phyloP scores from a whole-genome alignment of 306 rosid genomes.

The Citrullus colocynthis region DNA sequence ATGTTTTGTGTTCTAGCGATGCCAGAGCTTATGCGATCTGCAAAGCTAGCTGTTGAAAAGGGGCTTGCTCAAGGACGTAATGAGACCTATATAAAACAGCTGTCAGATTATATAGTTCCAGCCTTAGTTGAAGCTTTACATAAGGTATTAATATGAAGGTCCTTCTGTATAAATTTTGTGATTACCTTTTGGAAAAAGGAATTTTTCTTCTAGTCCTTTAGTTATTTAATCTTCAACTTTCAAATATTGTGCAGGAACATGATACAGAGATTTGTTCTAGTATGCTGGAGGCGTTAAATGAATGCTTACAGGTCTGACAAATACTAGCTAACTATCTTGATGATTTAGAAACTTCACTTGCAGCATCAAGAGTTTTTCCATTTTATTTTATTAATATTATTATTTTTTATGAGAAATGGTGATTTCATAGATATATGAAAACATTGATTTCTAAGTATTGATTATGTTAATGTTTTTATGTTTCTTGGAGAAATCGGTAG shows the following conservation, averaged over 20 bases:
- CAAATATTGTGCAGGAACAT: slow-evolving; percentile 58
- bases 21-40: slow-evolving; percentile 88
- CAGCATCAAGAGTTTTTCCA: neutral
- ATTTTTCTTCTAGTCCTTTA: neutral
- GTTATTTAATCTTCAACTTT: neutral
- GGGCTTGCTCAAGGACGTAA: slow-evolving; percentile 88
- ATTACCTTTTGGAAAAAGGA: neutral
- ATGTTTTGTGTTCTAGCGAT: slow-evolving; percentile 38
- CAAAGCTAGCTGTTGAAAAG: slow-evolving; percentile 85
- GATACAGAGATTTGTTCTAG: slow-evolving; percentile 90
- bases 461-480: neutral
- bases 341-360: neutral
- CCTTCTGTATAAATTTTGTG: neutral
- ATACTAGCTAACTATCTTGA: neutral
- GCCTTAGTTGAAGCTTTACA: slow-evolving; percentile 92
- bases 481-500: slow-evolving; percentile 1
- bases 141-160: slow-evolving; percentile 31
- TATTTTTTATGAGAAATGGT: neutral
- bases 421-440: neutral
- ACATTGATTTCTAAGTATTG: neutral
- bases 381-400: neutral
- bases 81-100: slow-evolving; percentile 58
- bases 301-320: slow-evolving; percentile 69
- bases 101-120: slow-evolving; percentile 74
- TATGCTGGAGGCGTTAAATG: slow-evolving; percentile 82